Conservation (phyloP, 2,329 filamentous ascomycete species). For the Colletotrichum sp. region DNA sequence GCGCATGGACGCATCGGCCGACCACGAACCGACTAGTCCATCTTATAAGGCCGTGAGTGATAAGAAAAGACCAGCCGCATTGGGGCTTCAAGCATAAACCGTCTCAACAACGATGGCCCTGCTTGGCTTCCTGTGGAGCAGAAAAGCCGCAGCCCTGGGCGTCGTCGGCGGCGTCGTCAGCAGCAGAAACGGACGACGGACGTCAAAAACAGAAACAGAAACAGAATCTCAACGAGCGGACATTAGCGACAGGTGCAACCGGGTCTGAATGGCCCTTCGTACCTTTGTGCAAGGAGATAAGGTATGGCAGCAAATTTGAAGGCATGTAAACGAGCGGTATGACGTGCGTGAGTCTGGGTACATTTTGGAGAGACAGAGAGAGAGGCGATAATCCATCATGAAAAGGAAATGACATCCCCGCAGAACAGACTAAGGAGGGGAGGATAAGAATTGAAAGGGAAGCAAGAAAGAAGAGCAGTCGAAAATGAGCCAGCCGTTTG, state of each 20-base stretch:
- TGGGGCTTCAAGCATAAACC: background rate
- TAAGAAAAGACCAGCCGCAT: background rate
- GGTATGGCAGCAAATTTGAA: background rate
- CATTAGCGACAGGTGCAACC: background rate
- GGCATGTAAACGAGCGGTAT: background rate
- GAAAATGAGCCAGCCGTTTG: constrained; percentile 3
- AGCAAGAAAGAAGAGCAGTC: background rate
- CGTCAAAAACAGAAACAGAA: background rate
- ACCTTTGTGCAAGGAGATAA: background rate
- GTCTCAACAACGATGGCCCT: constrained; percentile 3
- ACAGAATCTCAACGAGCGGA: background rate
- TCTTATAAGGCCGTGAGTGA: background rate
- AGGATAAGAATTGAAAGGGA: background rate
- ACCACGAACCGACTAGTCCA: background rate
- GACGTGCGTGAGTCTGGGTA: background rate
- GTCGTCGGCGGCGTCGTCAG: background rate
- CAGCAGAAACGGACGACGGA: background rate
- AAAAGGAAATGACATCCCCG: background rate
- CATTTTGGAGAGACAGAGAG: background rate
- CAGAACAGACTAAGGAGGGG: background rate
- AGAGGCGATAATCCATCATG: background rate
- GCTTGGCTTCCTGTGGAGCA: background rate
- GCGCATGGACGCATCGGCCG: constrained; percentile 2
- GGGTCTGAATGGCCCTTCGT: background rate
- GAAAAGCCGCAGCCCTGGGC: background rate